These are phyloP conservation scores for Capsicum pubescens DNA, from an alignment of 257 asterid genomes.

Conservation along the genomic window DNA sequence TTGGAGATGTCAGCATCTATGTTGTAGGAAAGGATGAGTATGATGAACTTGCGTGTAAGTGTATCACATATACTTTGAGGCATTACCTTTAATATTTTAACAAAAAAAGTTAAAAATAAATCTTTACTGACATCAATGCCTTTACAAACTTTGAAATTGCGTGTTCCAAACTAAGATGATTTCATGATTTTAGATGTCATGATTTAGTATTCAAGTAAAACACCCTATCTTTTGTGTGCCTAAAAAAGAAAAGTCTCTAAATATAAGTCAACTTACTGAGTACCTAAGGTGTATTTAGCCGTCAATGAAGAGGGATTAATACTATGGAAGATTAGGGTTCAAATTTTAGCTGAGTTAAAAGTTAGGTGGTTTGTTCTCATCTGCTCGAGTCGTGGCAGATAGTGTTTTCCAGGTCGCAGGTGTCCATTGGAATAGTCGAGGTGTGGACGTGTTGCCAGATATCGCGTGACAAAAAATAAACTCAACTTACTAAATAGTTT, in stretches of 20 bases:
- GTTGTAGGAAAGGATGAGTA: slow-evolving; percentile 98
- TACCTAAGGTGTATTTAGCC: not conserved
- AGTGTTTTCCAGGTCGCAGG: too few species aligned
- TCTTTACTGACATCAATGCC: not conserved
- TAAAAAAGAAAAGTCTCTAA: not conserved
- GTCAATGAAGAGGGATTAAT: not conserved
- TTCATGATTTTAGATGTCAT: not conserved
- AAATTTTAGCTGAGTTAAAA: not conserved
- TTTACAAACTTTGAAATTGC: not conserved
- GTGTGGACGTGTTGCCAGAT: not conserved
- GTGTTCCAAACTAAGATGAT: not conserved
- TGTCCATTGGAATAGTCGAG: not conserved
- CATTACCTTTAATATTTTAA: not conserved
- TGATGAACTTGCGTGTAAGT: slow-evolving; percentile 97
- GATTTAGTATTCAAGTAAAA: not conserved
- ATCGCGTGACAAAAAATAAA: not conserved
- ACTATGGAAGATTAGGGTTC: not conserved
- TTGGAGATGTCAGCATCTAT: slow-evolving; percentile 92
- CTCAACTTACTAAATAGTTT: not conserved
- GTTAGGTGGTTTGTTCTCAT: not conserved
- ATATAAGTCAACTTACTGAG: not conserved
- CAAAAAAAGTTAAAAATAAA: not conserved
- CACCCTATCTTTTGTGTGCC: not conserved
- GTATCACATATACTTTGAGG: slow-evolving; percentile 13
- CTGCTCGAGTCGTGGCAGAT: not conserved